A percentile compares a stretch with the other conserved stretches of the same genome.
phyloP scores from a whole-genome alignment of 164 flowering plant genomes.

The Dillenia suffruticosa region DNA sequence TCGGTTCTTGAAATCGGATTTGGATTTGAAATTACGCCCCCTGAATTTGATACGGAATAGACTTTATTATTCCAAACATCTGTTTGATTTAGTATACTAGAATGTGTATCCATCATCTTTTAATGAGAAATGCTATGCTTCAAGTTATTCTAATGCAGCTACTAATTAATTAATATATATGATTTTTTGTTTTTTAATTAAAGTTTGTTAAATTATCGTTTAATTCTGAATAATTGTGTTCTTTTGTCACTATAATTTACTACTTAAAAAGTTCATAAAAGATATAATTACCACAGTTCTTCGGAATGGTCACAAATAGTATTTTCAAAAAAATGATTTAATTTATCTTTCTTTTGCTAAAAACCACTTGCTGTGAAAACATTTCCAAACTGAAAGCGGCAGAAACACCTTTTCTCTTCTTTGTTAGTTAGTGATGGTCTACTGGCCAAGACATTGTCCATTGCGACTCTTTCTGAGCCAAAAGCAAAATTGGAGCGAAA shows the following conservation, averaged over 20 bases:
- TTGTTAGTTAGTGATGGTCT: conserved; percentile 7
- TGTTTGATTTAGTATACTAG: too few relatives aligned
- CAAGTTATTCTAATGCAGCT: too few relatives aligned
- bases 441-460: conserved; percentile 9
- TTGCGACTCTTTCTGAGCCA: background rate
- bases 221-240: background rate
- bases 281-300: background rate
- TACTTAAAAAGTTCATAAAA: too few relatives aligned
- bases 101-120: too few relatives aligned
- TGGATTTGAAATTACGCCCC: too few relatives aligned
- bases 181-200: too few relatives aligned
- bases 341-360: background rate
- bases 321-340: background rate
- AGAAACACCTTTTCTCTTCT: background rate
- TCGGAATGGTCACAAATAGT: background rate
- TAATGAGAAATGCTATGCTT: too few relatives aligned
- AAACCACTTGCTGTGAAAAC: background rate
- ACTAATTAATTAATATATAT: too few relatives aligned
- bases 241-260: too few relatives aligned
- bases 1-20: too few relatives aligned
- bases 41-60: too few relatives aligned
- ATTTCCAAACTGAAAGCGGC: conserved; percentile 3
- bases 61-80: too few relatives aligned
- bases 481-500: background rate
- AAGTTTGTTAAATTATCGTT: background rate